phyloP scores from a whole-genome alignment of 108 stramenopile genomes.

The Cyclotella cryptica region DNA sequence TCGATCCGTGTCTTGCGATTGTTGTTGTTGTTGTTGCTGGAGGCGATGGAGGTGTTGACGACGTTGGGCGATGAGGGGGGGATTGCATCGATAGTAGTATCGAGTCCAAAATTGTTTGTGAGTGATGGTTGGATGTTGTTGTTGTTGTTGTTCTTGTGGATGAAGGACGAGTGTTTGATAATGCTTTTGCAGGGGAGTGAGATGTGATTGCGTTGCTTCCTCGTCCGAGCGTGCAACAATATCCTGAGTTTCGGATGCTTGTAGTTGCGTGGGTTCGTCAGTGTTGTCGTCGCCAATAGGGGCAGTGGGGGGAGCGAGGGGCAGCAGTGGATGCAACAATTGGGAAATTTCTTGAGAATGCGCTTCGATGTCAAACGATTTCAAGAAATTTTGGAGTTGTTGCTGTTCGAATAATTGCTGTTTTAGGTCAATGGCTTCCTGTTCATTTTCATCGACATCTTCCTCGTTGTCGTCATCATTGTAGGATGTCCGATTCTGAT shows the following conservation, averaged over 20 bases:
- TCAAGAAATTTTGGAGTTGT: constrained; percentile 19
- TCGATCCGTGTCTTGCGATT: neutral
- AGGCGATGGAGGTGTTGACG: constrained; percentile 29
- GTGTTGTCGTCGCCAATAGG: constrained; percentile 13
- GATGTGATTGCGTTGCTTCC: neutral
- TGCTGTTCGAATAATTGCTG: constrained; percentile 13
- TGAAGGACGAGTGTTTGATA: constrained; percentile 58
- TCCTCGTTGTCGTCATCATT: constrained; percentile 5
- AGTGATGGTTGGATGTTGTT: too few relatives aligned
- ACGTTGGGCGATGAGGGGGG: constrained; percentile 35
- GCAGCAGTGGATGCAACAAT: constrained; percentile 31
- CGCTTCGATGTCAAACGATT: constrained; percentile 55
- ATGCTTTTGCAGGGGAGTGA: constrained; percentile 42
- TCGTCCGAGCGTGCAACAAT: neutral
- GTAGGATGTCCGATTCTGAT: constrained; percentile 1
- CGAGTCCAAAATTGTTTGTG: constrained; percentile 80
- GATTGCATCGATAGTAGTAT: constrained; percentile 70
- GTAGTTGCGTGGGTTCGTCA: constrained; percentile 32
- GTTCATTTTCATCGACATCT: constrained; percentile 10
- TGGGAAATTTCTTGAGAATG: constrained; percentile 65
- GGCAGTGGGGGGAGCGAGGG: neutral
- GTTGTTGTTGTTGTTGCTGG: neutral
- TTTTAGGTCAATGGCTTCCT: neutral
- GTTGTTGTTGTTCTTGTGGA: too few relatives aligned
- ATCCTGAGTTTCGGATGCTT: too few relatives aligned